Conservation (phyloP, 2,329 filamentous ascomycete species). For the Ophiocordyceps camponoti-leonardi region DNA sequence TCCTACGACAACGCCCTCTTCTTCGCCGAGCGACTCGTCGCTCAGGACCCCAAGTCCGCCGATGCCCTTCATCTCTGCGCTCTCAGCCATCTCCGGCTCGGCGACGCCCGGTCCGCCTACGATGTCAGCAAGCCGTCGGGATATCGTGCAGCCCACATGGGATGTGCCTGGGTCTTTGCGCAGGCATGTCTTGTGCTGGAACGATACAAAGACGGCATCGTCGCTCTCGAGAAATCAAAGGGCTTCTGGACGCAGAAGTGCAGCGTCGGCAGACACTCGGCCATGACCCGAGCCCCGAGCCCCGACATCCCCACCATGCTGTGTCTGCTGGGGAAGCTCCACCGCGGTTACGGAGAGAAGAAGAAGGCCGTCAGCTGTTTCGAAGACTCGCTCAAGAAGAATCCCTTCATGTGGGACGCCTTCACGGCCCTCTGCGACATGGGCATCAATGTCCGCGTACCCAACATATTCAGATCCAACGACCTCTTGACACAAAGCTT, state of each 20-base stretch:
- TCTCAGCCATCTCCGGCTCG: conserved; percentile 67
- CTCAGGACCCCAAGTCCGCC: conserved; percentile 63
- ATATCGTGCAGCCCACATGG: conserved; percentile 57
- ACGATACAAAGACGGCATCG: conserved; percentile 63
- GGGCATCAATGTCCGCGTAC: conserved; percentile 63
- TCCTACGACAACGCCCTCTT: conserved; percentile 83
- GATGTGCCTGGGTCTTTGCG: conserved; percentile 82
- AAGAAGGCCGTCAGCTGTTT: conserved; percentile 75
- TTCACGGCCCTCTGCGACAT: conserved; percentile 78
- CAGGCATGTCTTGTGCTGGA: conserved; percentile 72
- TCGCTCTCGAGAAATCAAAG: conserved; percentile 67
- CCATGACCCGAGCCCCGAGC: conserved; percentile 53
- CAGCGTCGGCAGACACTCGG: conserved; percentile 67
- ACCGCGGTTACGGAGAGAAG: conserved; percentile 64
- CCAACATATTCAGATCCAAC: conserved; percentile 72
- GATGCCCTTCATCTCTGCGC: conserved; percentile 74
- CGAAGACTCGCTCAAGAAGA: conserved; percentile 73
- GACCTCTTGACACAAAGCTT: conserved; percentile 32
- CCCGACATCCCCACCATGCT: conserved; percentile 75
- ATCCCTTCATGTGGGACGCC: conserved; percentile 97
- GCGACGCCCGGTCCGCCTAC: conserved; percentile 71
- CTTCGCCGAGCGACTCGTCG: conserved; percentile 71
- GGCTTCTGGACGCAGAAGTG: conserved; percentile 59
- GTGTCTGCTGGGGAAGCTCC: conserved; percentile 75
- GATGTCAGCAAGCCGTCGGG: conserved; percentile 61